Evolutionary conservation across 2,329 filamentous ascomycete genomes (phyloP).

Genomic region (Aspergillus niger): DNA sequence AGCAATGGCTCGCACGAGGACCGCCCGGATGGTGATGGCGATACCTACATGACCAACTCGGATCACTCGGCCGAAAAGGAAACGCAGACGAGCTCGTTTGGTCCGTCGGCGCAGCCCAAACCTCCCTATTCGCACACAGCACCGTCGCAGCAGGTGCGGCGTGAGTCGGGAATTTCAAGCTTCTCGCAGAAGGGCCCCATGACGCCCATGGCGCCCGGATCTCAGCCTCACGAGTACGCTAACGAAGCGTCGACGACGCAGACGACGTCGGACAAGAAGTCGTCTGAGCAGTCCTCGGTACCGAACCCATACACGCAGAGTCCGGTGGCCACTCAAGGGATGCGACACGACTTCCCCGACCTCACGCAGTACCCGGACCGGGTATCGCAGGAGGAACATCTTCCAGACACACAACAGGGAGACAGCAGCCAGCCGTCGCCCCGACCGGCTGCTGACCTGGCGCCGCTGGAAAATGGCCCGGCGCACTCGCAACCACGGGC

Average conservation of each 20-base stretch:
- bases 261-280: constrained; percentile 78
- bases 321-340: constrained; percentile 45
- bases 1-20: constrained; percentile 58
- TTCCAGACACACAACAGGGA: constrained; percentile 65
- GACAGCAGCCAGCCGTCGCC: constrained; percentile 38
- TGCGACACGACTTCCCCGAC: constrained; percentile 54
- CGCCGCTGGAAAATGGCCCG: constrained; percentile 22
- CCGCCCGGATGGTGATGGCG: constrained; percentile 52
- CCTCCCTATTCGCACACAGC: constrained; percentile 50
- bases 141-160: constrained; percentile 48
- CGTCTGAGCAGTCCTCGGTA: constrained; percentile 71
- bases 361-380: constrained; percentile 53
- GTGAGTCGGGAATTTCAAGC: constrained; percentile 49
- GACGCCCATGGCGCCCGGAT: constrained; percentile 61
- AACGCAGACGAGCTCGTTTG: constrained; percentile 52
- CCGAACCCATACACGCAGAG: constrained; percentile 70
- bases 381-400: constrained; percentile 59
- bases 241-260: constrained; percentile 92
- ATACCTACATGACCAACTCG: constrained; percentile 63
- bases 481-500: constrained; percentile 42
- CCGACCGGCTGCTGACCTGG: constrained; percentile 30
- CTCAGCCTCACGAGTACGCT: constrained; percentile 62
- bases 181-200: constrained; percentile 55
- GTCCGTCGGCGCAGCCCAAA: constrained; percentile 53
- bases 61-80: constrained; percentile 44